phyloP scores from a whole-genome alignment of 768 basidiomycete genomes.

The Sporobolomyces pararoseus region DNA sequence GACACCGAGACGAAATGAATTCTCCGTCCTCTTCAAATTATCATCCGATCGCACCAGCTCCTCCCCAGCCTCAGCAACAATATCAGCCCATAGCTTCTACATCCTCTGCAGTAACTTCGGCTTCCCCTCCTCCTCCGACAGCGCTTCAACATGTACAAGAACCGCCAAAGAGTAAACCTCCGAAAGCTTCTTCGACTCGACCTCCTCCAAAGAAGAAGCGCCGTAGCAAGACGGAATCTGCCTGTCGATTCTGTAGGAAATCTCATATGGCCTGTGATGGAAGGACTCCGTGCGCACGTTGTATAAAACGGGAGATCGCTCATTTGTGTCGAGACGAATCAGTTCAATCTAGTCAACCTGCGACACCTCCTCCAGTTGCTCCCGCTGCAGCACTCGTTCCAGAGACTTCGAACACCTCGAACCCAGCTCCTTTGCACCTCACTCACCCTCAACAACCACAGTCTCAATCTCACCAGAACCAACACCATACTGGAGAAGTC shows the following conservation, averaged over 20 bases:
- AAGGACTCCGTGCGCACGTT: conserved; percentile 48
- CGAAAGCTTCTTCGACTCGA: not conserved
- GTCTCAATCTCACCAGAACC: not conserved
- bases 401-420: conserved; percentile 1
- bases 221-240: conserved; percentile 41
- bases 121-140: not conserved
- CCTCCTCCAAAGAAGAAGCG: conserved; percentile 36
- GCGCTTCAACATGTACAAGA: too few relatives aligned
- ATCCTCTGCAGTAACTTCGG: not conserved
- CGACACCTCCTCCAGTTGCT: not conserved
- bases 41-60: conserved; percentile 5
- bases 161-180: not conserved
- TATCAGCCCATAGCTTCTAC: conserved; percentile 12
- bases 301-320: conserved; percentile 93
- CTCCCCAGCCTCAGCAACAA: not conserved
- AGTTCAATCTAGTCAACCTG: conserved; percentile 4
- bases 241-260: conserved; percentile 44
- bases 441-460: not conserved
- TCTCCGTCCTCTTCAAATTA: not conserved
- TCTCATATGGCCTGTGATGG: conserved; percentile 34
- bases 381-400: conserved; percentile 7
- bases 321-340: conserved; percentile 89
- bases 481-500: not conserved
- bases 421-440: not conserved
- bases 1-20: not conserved